Percentiles rank a stretch among this genome's conserved stretches.
Evolutionary conservation across 345 rosid genomes (phyloP).

Genomic region (Theobroma cacao): DNA sequence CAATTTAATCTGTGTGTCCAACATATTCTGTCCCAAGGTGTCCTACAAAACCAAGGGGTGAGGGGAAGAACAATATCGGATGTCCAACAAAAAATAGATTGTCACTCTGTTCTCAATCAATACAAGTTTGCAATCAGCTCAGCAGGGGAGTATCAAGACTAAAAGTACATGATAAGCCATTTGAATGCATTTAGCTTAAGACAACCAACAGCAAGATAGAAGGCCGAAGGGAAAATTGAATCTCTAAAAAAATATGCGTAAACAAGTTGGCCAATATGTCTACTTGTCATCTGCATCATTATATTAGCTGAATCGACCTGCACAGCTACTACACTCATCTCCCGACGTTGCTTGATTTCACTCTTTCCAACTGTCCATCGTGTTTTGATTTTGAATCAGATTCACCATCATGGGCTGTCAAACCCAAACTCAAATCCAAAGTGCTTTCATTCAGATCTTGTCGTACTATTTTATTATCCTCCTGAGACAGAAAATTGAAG

Average conservation of each 20-base stretch:
- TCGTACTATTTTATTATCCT: constrained; percentile 44
- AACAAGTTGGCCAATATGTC: constrained; percentile 10
- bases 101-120: constrained; percentile 4
- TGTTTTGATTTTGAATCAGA: constrained; percentile 31
- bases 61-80: neutral
- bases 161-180: constrained; percentile 1
- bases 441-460: constrained; percentile 95
- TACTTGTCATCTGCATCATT: constrained; percentile 14
- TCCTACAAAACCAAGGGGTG: neutral
- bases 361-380: constrained; percentile 27
- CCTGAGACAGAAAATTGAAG: constrained; percentile 38
- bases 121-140: constrained; percentile 26
- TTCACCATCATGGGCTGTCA: constrained; percentile 44
- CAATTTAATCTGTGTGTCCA: neutral
- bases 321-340: constrained; percentile 8
- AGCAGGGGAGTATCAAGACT: constrained; percentile 14
- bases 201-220: constrained; percentile 11
- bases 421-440: constrained; percentile 67
- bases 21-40: constrained; percentile 13
- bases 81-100: constrained; percentile 17
- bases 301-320: neutral
- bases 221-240: constrained; percentile 22
- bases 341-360: constrained; percentile 15
- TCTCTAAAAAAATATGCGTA: constrained; percentile 14
- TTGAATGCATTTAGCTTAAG: neutral